Percentiles rank a stretch among this genome's conserved stretches.
These are phyloP conservation scores for Saccharum hybrid DNA, from an alignment of 202 grass and related monocot species.

Conservation along the genomic window DNA sequence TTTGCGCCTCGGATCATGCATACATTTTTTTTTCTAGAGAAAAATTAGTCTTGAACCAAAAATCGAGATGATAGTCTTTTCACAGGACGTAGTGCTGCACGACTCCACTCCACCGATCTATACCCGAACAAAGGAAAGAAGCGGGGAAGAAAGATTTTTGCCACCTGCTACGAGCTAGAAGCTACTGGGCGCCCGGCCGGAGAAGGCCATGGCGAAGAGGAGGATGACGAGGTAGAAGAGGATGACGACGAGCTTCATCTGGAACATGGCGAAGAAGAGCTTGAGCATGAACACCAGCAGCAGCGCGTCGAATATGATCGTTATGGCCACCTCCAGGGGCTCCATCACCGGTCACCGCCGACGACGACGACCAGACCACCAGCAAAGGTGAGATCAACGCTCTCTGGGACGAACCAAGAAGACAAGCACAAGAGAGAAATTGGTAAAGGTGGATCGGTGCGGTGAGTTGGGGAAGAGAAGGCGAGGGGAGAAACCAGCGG, in stretches of 20 bases:
- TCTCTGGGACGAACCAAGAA: not conserved
- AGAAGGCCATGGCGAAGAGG: conserved; percentile 66
- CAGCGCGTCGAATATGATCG: conserved; percentile 59
- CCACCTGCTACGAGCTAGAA: conserved; percentile 47
- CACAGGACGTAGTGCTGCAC: conserved; percentile 20
- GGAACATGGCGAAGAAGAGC: conserved; percentile 77
- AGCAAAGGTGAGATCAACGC: not conserved
- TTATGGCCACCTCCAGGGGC: conserved; percentile 60
- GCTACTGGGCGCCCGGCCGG: conserved; percentile 45
- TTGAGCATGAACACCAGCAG: conserved; percentile 74
- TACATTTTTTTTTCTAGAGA: not conserved
- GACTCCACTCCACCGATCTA: conserved; percentile 17
- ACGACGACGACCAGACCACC: conserved; percentile 3
- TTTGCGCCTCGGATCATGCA: conserved; percentile 21
- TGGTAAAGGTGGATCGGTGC: conserved; percentile 14
- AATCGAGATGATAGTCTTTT: conserved; percentile 5
- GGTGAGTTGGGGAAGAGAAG: not conserved
- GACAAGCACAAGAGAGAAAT: not conserved
- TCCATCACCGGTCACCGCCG: conserved; percentile 32
- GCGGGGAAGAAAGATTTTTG: not conserved
- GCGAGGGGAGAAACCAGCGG: not conserved
- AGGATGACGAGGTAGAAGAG: conserved; percentile 67
- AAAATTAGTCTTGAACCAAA: conserved; percentile 25
- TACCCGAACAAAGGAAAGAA: not conserved
- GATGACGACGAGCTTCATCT: conserved; percentile 69